Evolutionary conservation across 192 early-diverging fungal genomes (phyloP).

Genomic region (Funneliformis geosporum): DNA sequence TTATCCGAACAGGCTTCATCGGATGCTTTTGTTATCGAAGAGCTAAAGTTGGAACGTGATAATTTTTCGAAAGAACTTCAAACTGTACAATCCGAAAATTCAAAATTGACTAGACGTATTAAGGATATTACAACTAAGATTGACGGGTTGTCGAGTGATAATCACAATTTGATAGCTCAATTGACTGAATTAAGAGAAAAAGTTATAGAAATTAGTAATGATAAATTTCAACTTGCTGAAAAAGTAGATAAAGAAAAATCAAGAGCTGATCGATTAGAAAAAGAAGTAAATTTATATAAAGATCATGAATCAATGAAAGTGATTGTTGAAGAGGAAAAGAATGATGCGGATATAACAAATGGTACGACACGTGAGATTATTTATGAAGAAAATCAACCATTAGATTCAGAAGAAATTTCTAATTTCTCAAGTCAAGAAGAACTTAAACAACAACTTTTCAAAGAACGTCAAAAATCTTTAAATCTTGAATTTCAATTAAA

Average conservation of each 20-base stretch:
- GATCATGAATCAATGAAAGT: not conserved
- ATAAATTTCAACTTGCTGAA: conserved; percentile 23
- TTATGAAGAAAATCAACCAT: not conserved
- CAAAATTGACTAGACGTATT: conserved; percentile 28
- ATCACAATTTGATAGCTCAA: conserved; percentile 26
- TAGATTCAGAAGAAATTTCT: not conserved
- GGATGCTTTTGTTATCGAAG: not conserved
- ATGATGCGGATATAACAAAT: not conserved
- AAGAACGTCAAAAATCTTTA: not conserved
- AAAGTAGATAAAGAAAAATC: conserved; percentile 25
- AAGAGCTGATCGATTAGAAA: not conserved
- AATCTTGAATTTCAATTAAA: not conserved
- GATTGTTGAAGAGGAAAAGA: not conserved
- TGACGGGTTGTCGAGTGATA: conserved; percentile 21
- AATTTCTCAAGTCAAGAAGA: not conserved
- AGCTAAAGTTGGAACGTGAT: conserved; percentile 18
- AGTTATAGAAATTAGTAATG: conserved; percentile 27
- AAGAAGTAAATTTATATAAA: conserved; percentile 5
- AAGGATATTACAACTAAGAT: conserved; percentile 28
- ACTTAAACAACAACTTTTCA: not conserved
- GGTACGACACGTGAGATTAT: not conserved
- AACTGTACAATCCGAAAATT: conserved; percentile 22
- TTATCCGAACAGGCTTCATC: not conserved
- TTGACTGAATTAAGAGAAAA: conserved; percentile 27
- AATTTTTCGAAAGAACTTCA: conserved; percentile 17